Evolutionary conservation across 2,329 filamentous ascomycete genomes (phyloP), one percentile per base, ranked within the genome.

Genomic region (Epichloe festucae): DNA sequence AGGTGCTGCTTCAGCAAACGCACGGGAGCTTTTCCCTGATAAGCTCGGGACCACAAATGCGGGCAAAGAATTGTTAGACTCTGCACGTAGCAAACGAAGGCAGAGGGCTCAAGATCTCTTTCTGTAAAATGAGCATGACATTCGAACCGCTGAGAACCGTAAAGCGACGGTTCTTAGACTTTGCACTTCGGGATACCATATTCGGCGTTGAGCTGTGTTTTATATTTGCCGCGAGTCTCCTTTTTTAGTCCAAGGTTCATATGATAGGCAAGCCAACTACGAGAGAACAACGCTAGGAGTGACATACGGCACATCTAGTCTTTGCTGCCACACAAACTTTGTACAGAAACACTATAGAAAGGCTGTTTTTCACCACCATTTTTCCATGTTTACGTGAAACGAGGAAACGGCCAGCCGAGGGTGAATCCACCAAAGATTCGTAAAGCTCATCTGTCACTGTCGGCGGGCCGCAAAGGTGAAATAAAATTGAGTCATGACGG

Each of bases 51-150:
- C 56, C n/a, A 55, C 49, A 42, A 87, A 87, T 61, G 67, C 75
- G 2, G 80, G 79, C 48, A 88, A 86, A 65, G 85, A 89, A 62
- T 65, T 88, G 15, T 86, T 89, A 59, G 53, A 80, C 71, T 55
- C 61, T 81, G 27, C 57, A 23, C 57, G 61, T 47, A 49, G 64
- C 56, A 57, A 86, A 85, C 64, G 66, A 55, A 77, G 86, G 56
- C 79, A 84, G 59, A 81, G 73, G 61, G 86, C 86, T 0, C 83
- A 87, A 59, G 86, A 90, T 67, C 71, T 86, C 56, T 90, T 89
- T 63, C 73, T 75, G 55, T 89, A 36, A 45, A 11, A n/a, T n/a
- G 35, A 17, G n/a, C 14, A 34, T 40, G 15, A 10, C 11, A 31
- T 10, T n/a, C 8, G 21, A 34, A 35, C 45, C 15, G 10, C 45